Evolutionary conservation across 2,329 filamentous ascomycete species (phyloP).

Genomic region (Aspergillus fumigatus): DNA sequence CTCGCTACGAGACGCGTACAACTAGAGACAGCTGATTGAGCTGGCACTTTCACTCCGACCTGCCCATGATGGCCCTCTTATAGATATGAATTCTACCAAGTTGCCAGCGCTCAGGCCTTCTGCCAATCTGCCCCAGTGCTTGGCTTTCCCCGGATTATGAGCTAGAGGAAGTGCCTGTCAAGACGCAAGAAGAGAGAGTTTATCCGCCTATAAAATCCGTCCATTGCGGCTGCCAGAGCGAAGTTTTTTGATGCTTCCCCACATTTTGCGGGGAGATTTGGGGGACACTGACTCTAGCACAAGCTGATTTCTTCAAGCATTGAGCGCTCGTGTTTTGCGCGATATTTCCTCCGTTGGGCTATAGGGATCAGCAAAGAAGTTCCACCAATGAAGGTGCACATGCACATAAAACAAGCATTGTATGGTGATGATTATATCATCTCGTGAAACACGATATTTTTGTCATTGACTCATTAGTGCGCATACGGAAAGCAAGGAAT

Average conservation of each 20-base stretch:
- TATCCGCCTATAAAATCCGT: conserved; percentile 23
- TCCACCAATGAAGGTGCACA: neutral
- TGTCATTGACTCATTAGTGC: no score
- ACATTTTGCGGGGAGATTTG: conserved; percentile 9
- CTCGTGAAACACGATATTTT: neutral
- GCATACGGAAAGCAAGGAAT: no score
- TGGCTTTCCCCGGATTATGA: neutral
- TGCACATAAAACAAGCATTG: neutral
- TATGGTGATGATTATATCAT: neutral
- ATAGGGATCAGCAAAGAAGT: neutral
- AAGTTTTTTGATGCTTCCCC: conserved; percentile 9
- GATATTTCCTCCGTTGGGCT: conserved; percentile 7
- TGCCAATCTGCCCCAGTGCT: neutral
- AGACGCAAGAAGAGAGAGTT: conserved; percentile 7
- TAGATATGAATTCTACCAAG: neutral
- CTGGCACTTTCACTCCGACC: neutral
- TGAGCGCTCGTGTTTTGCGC: neutral
- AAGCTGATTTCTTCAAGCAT: conserved; percentile 3
- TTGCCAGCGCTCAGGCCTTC: neutral
- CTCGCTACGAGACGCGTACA: neutral
- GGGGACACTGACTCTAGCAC: neutral
- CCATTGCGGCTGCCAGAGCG: neutral
- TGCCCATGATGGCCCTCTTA: neutral
- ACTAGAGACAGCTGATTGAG: neutral
- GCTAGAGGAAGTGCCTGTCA: neutral